Base-by-base conservation (phyloP, 306 rosid species). In the Astragalus membranaceus region DNA sequence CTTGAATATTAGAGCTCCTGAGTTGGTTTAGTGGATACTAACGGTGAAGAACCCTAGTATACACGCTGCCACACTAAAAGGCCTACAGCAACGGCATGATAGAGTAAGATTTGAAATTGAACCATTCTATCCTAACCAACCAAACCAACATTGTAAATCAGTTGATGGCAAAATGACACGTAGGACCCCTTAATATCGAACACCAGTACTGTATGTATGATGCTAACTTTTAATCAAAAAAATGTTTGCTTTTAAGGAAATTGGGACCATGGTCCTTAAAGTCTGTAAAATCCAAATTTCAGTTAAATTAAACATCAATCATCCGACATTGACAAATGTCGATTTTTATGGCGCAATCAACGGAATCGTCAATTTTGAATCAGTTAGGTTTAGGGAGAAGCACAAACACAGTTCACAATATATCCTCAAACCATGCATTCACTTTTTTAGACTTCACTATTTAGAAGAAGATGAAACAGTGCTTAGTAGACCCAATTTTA, bases 291-390 rank as follows among this genome's bases (percentile, higher is more conserved):
- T 81, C 78, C 73, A 72, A 82, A 75, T 13, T 60, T 75, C 52
- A 67, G 82, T 71, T 75, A 57, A 72, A 75, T 71, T 75, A 57
- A 72, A 75, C 72, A 49, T 57, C 81, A 50, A 55, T 64, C 79
- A 56, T 50, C 72, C 50, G 72, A 76, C 77, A 65, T 75, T 77
- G 77, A 70, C 69, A 72, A 62, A 15, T 55, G 12, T 32, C 39
- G 72, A 26, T 26, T 26, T 79, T 77, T 67, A 61, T 63, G 33
- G 76, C 89, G 92, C 92, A 82, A 85, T 85, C 89, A 73, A 5
- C 86, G 92, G 86, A 78, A 70, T 29, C 71, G 1, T 55, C 69
- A 32, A 51, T 71, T 71, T 71, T 71, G 16, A 72, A 57, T 65
- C 77, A 57, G 5, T 20, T 20, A 20, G 23, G 23, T 20, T 46